These are phyloP conservation scores for Porcisia hertigi DNA, from an alignment of 208 protist genomes.

Conservation along the genomic window DNA sequence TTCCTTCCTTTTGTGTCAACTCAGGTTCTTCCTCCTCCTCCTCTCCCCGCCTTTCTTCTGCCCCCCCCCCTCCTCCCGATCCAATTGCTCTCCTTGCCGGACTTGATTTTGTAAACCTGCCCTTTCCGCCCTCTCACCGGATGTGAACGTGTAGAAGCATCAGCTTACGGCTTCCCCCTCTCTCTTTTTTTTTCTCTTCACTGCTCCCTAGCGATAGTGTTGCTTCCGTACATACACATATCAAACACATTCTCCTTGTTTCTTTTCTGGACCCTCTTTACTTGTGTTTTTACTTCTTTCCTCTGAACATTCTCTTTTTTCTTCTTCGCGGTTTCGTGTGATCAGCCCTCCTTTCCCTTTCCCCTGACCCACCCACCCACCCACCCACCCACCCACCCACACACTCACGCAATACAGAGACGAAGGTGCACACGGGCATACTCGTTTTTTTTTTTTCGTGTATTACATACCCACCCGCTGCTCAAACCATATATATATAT, in stretches of 20 bases:
- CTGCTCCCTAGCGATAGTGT: not conserved
- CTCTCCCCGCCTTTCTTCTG: not conserved
- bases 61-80: not conserved
- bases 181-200: not conserved
- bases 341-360: not conserved
- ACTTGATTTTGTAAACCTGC: too few relatives aligned
- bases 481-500: too few relatives aligned
- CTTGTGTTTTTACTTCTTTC: too few relatives aligned
- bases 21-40: not conserved
- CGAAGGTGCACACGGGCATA: not conserved
- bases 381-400: not conserved
- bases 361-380: not conserved
- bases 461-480: too few relatives aligned
- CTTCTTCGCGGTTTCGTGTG: too few relatives aligned
- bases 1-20: not conserved
- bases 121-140: not conserved
- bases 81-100: too few relatives aligned
- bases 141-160: not conserved
- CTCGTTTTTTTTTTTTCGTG: not conserved
- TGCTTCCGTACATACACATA: constrained; percentile 13
- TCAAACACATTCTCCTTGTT: too few relatives aligned
- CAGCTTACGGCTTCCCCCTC: not conserved
- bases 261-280: too few relatives aligned
- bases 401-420: not conserved
- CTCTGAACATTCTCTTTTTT: too few relatives aligned